Base-by-base conservation (phyloP, 257 asterid species). In the Cinchona pubescens region DNA sequence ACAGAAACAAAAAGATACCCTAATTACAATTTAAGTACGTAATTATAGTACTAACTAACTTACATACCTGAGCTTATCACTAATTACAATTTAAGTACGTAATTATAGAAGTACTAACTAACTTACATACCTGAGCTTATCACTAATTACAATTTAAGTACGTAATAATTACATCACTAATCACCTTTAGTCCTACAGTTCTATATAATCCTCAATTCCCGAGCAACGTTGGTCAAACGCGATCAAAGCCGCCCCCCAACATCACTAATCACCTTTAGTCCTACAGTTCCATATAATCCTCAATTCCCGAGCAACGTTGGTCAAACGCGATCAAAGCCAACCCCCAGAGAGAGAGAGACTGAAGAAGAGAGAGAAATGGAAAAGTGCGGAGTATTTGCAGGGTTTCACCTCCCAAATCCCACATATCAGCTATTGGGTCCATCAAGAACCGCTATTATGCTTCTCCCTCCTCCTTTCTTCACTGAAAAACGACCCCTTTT, bases 361-460 rank as follows among this genome's bases (percentile, higher is more conserved):
- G 25, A 6, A 16, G 10, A 21, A 51, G 55, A 2, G 55, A 7
- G 21, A 42, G 46, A 30, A 46, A 51, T 62, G 16, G 61, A 30
- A 23, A 32, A 49, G 2, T 66, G 75, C 65, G 83, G 75, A 51
- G 81, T 71, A 27, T 67, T 82, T 37, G 45, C 81, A 34, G 86
- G 83, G 51, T 49, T 79, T 49, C 79, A 71, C 69, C n/a, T n/a
- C n/a, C 55, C 48, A 23, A 79, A 55, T 68, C 72, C 76, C 65
- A 63, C 69, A 45, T 75, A 72, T 61, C 82, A 61, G 37, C 75
- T 61, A 23, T 75, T 64, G 37, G 73, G 69, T 5, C 71, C 79
- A 40, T 46, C 72, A 32, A 74, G 79, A 62, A 30, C 67, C 51
- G 63, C 67, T 48, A 37, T 66, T 43, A 78, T 77, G 65, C 73